Percentiles rank a stretch among this genome's conserved stretches.
These are phyloP conservation scores for Kazachstania sp. DNA, from an alignment of 1,139 yeast species.

Conservation along the genomic window DNA sequence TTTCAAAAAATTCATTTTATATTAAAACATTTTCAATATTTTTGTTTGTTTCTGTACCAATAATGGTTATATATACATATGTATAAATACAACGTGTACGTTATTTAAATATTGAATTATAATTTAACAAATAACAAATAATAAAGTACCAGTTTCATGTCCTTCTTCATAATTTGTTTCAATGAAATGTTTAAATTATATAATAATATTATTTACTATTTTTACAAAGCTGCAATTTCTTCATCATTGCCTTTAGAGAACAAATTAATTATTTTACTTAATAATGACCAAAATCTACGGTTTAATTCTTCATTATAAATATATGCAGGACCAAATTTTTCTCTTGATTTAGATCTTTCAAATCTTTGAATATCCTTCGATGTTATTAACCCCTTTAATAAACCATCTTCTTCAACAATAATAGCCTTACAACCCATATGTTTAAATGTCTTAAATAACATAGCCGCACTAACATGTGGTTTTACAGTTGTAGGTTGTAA, in stretches of 20 bases:
- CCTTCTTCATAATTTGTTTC: too few species aligned
- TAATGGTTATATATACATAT: not conserved
- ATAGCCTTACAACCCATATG: slow-evolving; percentile 75
- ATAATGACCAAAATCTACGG: slow-evolving; percentile 19
- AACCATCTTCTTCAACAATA: slow-evolving; percentile 50
- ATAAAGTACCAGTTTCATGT: too few species aligned
- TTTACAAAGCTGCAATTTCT: not conserved
- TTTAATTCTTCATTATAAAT: slow-evolving; percentile 21
- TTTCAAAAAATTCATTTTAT: not conserved
- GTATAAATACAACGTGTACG: not conserved
- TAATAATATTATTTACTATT: not conserved
- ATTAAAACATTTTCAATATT: not conserved
- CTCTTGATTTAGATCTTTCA: slow-evolving; percentile 25
- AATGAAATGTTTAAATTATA: too few species aligned
- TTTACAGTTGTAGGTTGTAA: slow-evolving; percentile 57
- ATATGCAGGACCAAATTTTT: slow-evolving; percentile 24
- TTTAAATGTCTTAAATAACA: slow-evolving; percentile 59
- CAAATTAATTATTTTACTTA: slow-evolving; percentile 12
- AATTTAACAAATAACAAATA: too few species aligned
- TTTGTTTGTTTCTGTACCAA: too few species aligned
- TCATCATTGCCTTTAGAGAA: slow-evolving; percentile 3
- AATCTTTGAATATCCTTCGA: slow-evolving; percentile 58
- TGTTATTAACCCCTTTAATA: slow-evolving; percentile 54
- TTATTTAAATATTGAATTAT: not conserved
- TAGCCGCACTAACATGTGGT: slow-evolving; percentile 49